Base-by-base conservation (phyloP, 2,329 filamentous ascomycete species). In the Pseudogymnoascus sp. region DNA sequence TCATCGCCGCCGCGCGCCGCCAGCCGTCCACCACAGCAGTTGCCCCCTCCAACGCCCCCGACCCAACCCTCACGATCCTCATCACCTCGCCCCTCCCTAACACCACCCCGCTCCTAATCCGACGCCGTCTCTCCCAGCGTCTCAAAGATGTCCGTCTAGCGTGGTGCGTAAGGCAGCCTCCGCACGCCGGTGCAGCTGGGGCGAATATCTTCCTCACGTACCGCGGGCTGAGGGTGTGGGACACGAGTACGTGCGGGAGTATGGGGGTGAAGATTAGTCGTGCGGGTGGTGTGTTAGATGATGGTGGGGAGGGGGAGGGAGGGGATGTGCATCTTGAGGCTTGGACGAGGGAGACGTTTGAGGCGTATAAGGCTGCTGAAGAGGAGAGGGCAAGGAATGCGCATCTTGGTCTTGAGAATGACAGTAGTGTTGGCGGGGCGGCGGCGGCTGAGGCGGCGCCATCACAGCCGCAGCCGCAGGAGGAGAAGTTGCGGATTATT, bases 191-290 rank as follows among this genome's bases (percentile, higher is more conserved):
- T 2, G 75, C 80, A 4, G 77, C 80, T 0, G 77, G 74, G 7
- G 76, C 80, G 4, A 77, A 79, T 0, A 77, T 95, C 16, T 88
- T 94, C 69, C 80, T 97, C 63, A 94, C 90, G 0, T 96, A 90
- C 87, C 87, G 86, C 66, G 82, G 84, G 25, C 84, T 84, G 64
- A 84, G 84, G 64, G 75, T 96, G 2, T 96, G 89, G 72, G 84
- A 89, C 67, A 82, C 83, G n/a, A 90, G 89, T 4, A 92, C 88
- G 1, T 87, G 90, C 64, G 80, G 80, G 62, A 86, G 82, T 59
- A 76, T 96, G 5, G 86, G 86, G 5, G 81, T 94, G 53, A 76
- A 77, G 28, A 70, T 79, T 2, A 77, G 79, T 62, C 68, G 70
- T 1, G 70, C 75, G 11, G 70, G 70, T n/a, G 67, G 66, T 23